Evolutionary conservation across 768 basidiomycete species (phyloP), one percentile per base, ranked within the genome.

Genomic region (Rhizopogon roseolus): DNA sequence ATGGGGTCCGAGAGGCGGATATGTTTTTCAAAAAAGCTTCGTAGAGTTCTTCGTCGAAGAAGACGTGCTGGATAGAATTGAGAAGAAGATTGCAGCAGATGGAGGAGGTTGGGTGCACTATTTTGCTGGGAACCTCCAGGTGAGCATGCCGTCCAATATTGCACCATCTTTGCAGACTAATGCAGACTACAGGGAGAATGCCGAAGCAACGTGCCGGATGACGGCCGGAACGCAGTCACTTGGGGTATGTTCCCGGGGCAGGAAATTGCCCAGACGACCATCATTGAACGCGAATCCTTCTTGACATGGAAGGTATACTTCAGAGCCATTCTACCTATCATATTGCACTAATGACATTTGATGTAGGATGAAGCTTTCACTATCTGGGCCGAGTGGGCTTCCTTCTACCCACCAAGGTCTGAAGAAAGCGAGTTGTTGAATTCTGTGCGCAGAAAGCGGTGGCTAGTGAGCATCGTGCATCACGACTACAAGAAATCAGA

Each of bases 191-290:
- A 93, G 88, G 94, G 90, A 27, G 88, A 92, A 46, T 84, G 78
- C 56, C 74, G 77, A 58, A 93, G 84, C 11, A 98, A 97, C 65
- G 82, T 96, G 22, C 76, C 81, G 1, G 82, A 86, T 43, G 84
- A 81, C 34, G 88, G 83, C 13, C 81, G 90, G 53, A 98, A 98
- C 68, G 95, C 94, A 0, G 97, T 99, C 6, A 99, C 97, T 1
- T 99, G 97, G 97, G 97, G 95, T 53, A 87, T 98, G 6, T 99
- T 99, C 68, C 92, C 94, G 0, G 97, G 93, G 0, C 90, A 97
- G 65, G 97, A 99, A 70, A 88, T 99, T 43, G 82, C 87, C 2
- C 96, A 98, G 64, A 91, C 96, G 5, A 99, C 97, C 0, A 93
- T 98, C 60, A 98, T 99, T 36, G 97, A 98, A 65, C 82, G 82